Conservation (phyloP, 768 basidiomycete genomes). For the Dacryopinax spathularia region DNA sequence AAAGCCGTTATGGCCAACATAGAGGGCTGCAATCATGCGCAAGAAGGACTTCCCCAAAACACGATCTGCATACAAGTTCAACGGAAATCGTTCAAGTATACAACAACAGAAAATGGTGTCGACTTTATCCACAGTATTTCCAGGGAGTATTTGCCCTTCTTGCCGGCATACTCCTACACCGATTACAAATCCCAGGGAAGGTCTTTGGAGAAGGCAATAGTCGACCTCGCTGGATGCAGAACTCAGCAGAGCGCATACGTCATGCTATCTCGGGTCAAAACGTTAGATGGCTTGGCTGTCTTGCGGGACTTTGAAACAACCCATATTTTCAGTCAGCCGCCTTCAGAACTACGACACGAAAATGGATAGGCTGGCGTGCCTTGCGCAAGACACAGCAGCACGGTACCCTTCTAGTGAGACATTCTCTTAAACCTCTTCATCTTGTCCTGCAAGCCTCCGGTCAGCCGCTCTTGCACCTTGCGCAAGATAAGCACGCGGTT, state of each 20-base stretch:
- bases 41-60: background rate
- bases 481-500: too few species aligned
- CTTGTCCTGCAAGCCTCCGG: too few species aligned
- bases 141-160: background rate
- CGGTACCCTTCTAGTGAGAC: background rate
- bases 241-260: background rate
- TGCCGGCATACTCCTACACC: slow-evolving; percentile 8
- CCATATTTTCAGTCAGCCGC: background rate
- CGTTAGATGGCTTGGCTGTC: background rate
- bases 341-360: background rate
- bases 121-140: background rate
- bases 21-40: background rate
- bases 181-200: slow-evolving; percentile 9
- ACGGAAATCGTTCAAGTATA: background rate
- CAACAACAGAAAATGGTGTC: background rate
- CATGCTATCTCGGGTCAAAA: background rate
- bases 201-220: background rate
- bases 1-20: background rate
- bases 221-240: background rate
- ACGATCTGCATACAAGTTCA: background rate
- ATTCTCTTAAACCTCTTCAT: too few species aligned
- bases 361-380: background rate
- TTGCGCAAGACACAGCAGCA: background rate
- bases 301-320: background rate
- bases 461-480: too few species aligned